Evolutionary conservation across 257 asterid genomes (phyloP), one percentile per base, ranked within the genome.

Genomic region (Henckelia pumila): DNA sequence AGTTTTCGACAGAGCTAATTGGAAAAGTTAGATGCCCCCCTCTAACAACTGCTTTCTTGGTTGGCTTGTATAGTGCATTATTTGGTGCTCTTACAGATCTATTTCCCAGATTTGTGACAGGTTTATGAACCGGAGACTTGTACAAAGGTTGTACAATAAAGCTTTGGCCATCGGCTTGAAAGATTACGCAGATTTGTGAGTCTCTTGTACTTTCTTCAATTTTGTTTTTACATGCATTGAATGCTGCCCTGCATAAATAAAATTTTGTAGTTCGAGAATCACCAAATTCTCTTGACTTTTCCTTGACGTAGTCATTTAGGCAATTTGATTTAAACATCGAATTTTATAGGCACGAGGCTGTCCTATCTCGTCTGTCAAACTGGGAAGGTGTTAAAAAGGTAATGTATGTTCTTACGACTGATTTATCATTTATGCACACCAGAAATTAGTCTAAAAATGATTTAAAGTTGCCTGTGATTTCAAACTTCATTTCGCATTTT

Each of bases 321-420:
- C 25, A 32, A 71, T 59, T 26, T 73, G 63, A 71, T 61, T 44
- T 59, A 40, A 63, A 50, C 33, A 72, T 76, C 63, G 19, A 56
- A 26, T 65, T 78, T 61, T 78, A 78, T 61, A 92, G 98, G 89
- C 96, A 92, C 64, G 88, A 84, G 72, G 78, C 75, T 52, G 83
- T 83, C 75, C 77, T 89, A 56, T 80, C 96, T 73, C 92, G 96
- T 62, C 83, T 89, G 74, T 80, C 87, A 77, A 84, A 92, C 81
- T 92, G 98, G 98, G 96, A 92, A 76, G 92, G 96, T 80, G 76
- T 92, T 77, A 67, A 77, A 74, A 87, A 79, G 98, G 98, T 92
- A 59, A 35, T 52, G 53, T 63, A 35, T 62, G 71, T 56, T 73
- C 56, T 61, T 68, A 22, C 26, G 16, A n/a, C 29, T 37, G 67